These are phyloP conservation scores for Potentilla sterilis DNA, from an alignment of 306 rosid species.

Conservation along the genomic window DNA sequence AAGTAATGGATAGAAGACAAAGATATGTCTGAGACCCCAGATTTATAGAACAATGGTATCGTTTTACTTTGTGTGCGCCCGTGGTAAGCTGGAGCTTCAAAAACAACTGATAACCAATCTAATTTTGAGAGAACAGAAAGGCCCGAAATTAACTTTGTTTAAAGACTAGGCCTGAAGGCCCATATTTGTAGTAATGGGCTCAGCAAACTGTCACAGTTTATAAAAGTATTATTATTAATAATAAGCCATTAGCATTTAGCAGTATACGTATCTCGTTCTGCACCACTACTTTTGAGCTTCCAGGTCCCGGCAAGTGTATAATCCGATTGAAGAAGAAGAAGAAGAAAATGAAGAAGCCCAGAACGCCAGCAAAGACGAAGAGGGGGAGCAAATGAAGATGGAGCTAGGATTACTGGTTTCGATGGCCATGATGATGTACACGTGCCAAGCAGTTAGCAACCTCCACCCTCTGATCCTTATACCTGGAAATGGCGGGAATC, in stretches of 20 bases:
- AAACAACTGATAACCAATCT: background rate
- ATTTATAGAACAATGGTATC: no score
- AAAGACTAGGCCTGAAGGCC: background rate
- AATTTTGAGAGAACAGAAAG: no score
- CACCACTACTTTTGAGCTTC: slow-evolving; percentile 1
- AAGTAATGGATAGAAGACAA: no score
- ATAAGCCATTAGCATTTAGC: background rate
- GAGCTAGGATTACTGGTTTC: slow-evolving; percentile 10
- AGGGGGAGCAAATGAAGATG: slow-evolving; percentile 25
- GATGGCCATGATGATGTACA: slow-evolving; percentile 43
- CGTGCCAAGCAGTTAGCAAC: slow-evolving; percentile 39
- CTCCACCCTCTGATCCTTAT: slow-evolving; percentile 68
- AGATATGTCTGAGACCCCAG: no score
- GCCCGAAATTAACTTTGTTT: background rate
- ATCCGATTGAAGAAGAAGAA: background rate
- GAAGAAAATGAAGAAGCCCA: background rate
- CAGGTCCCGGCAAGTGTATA: background rate
- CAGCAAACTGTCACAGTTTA: background rate
- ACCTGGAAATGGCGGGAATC: slow-evolving; percentile 92
- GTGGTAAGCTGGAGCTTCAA: background rate
- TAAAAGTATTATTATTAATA: background rate
- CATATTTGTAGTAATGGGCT: background rate
- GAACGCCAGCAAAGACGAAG: background rate
- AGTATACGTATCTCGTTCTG: background rate
- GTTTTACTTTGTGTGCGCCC: background rate